Conservation (phyloP, 2,329 filamentous ascomycete genomes). For the Aspergillus ochraceoroseus region DNA sequence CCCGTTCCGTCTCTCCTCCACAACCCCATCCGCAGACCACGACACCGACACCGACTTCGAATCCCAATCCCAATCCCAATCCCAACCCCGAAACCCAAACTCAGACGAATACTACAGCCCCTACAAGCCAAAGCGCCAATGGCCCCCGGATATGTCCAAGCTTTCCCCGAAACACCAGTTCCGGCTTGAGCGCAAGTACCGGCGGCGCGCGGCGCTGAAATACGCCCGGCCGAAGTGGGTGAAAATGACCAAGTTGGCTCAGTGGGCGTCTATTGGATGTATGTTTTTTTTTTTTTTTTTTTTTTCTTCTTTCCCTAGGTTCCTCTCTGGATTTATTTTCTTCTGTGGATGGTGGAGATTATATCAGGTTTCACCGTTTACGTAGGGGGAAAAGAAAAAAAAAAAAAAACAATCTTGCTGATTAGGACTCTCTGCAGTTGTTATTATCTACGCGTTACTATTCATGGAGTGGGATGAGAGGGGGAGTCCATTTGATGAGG, state of each 20-base stretch:
- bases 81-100: not conserved
- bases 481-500: constrained; percentile 40
- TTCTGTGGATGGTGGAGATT: not conserved
- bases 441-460: constrained; percentile 41
- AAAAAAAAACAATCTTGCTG: no score
- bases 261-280: constrained; percentile 53
- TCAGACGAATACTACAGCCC: constrained; percentile 6
- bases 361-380: not conserved
- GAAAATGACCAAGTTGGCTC: constrained; percentile 54
- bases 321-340: not conserved
- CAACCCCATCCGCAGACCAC: constrained; percentile 7
- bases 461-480: constrained; percentile 45
- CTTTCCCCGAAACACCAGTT: constrained; percentile 63
- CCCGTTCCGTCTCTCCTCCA: constrained; percentile 19
- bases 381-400: no score
- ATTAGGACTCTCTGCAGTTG: no score
- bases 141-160: constrained; percentile 61
- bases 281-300: constrained; percentile 25
- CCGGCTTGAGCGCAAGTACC: constrained; percentile 62
- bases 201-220: constrained; percentile 57
- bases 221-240: constrained; percentile 56
- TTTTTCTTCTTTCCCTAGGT: not conserved
- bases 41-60: constrained; percentile 5
- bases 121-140: constrained; percentile 48
- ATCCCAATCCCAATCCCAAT: not conserved